Evolutionary conservation across 106 monocot species (phyloP).

Genomic region (Ottelia alismoides): DNA sequence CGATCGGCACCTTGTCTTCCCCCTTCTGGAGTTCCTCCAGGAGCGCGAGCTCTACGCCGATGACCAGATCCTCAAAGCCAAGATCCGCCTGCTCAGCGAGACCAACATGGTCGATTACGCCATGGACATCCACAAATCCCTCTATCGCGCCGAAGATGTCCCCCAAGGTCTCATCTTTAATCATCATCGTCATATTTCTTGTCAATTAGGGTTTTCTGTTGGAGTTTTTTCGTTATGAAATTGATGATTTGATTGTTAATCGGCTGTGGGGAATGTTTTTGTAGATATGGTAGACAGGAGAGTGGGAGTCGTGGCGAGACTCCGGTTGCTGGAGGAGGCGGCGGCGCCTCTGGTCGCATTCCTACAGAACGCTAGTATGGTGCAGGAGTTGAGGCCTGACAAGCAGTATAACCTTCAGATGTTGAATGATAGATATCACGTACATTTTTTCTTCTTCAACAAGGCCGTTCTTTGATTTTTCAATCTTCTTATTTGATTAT

Average conservation of each 20-base stretch:
- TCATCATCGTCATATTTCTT: too few species aligned
- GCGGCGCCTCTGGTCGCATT: conserved; percentile 73
- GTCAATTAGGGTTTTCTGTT: too few species aligned
- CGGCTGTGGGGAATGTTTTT: too few species aligned
- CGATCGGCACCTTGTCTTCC: conserved; percentile 86
- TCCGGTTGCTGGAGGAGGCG: conserved; percentile 69
- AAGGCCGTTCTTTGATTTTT: not conserved
- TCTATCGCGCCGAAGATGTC: conserved; percentile 80
- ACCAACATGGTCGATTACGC: conserved; percentile 99
- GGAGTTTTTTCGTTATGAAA: too few species aligned
- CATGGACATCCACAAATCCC: conserved; percentile 90
- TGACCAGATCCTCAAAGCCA: conserved; percentile 76
- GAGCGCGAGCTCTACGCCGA: conserved; percentile 73
- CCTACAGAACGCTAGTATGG: conserved; percentile 57
- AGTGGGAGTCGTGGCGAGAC: conserved; percentile 56
- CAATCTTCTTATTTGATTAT: not conserved
- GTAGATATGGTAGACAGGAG: conserved; percentile 80
- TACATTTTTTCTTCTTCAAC: conserved; percentile 2
- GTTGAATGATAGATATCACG: conserved; percentile 80
- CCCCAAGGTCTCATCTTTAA: conserved; percentile 47
- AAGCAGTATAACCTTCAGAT: conserved; percentile 89
- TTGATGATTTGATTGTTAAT: too few species aligned
- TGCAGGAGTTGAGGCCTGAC: conserved; percentile 73
- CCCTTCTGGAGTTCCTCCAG: conserved; percentile 85
- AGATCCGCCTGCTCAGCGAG: conserved; percentile 72